Percentiles rank a stretch among this genome's conserved stretches.
Evolutionary conservation across 2,329 filamentous ascomycete genomes (phyloP).

Genomic region (Beauveria brongniartii): DNA sequence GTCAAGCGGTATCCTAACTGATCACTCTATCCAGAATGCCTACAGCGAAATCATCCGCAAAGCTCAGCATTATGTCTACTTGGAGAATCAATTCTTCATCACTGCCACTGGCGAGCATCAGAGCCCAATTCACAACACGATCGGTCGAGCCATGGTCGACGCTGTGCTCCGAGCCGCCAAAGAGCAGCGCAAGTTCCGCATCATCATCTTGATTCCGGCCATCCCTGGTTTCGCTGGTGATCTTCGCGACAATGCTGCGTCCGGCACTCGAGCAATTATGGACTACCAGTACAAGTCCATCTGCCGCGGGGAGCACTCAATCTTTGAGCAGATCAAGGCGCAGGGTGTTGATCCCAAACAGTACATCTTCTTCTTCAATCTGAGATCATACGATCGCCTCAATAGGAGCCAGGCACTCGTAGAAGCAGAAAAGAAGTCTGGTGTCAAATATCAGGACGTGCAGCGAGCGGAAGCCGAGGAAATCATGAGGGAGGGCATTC

Average conservation of each 20-base stretch:
- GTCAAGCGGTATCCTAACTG: slow-evolving; percentile 81
- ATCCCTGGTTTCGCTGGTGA: slow-evolving; percentile 94
- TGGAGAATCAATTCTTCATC: slow-evolving; percentile 99
- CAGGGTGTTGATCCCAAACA: slow-evolving; percentile 69
- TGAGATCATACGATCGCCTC: slow-evolving; percentile 85
- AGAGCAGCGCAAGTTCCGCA: slow-evolving; percentile 77
- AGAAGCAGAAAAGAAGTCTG: slow-evolving; percentile 71
- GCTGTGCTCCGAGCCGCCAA: slow-evolving; percentile 74
- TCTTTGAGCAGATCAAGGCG: slow-evolving; percentile 66
- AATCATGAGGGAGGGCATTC: slow-evolving; percentile 69
- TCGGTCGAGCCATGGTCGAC: slow-evolving; percentile 85
- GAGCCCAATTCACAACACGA: slow-evolving; percentile 74
- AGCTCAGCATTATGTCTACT: slow-evolving; percentile 89
- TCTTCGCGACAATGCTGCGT: slow-evolving; percentile 71
- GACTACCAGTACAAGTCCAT: slow-evolving; percentile 98
- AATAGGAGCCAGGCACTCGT: slow-evolving; percentile 70
- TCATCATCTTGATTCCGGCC: slow-evolving; percentile 85
- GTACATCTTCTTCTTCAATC: slow-evolving; percentile 89
- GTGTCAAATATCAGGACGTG: slow-evolving; percentile 76
- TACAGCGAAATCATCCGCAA: slow-evolving; percentile 79
- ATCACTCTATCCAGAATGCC: slow-evolving; percentile 81
- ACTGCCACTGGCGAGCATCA: slow-evolving; percentile 89
- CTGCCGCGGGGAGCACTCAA: slow-evolving; percentile 82
- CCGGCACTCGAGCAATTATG: slow-evolving; percentile 90
- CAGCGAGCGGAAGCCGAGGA: slow-evolving; percentile 85